Evolutionary conservation across 83 land plant genomes (phyloP).

Genomic region (Thuja plicata): DNA sequence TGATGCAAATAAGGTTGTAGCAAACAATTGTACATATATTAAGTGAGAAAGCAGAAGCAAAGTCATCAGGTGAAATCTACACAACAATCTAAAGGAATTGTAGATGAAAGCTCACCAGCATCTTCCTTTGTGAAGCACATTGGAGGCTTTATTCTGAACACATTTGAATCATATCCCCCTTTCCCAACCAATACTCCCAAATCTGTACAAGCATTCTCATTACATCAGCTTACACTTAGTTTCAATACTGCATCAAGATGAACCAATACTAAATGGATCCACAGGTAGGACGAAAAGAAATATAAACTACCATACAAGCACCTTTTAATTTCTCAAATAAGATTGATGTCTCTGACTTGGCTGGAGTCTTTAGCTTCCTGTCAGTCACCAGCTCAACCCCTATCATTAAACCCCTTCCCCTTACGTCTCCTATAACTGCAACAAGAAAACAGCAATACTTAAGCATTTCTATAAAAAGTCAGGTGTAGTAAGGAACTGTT

Average conservation of each 20-base stretch:
- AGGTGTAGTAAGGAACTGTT: neutral
- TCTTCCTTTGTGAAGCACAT: conserved; percentile 95
- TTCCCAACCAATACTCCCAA: conserved; percentile 93
- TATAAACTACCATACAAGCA: neutral
- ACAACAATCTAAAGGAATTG: neutral
- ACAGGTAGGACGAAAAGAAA: neutral
- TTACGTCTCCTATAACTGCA: conserved; percentile 93
- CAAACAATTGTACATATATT: neutral
- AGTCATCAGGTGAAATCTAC: neutral
- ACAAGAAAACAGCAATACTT: conserved; percentile 8
- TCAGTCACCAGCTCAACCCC: conserved; percentile 95
- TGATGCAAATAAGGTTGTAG: neutral
- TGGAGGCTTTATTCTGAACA: conserved; percentile 95
- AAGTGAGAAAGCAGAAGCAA: neutral
- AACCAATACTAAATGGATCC: neutral
- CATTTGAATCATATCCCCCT: conserved; percentile 93
- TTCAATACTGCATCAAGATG: neutral
- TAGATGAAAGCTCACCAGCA: conserved; percentile 59
- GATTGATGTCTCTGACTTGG: conserved; percentile 80
- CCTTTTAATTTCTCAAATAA: conserved; percentile 59
- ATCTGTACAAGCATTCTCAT: conserved; percentile 34
- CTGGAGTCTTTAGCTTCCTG: conserved; percentile 84
- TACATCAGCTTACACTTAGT: neutral
- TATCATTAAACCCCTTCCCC: conserved; percentile 95
- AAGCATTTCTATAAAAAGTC: neutral